phyloP scores from a whole-genome alignment of 495 filamentous ascomycete species.

The Penicillium herquei region DNA sequence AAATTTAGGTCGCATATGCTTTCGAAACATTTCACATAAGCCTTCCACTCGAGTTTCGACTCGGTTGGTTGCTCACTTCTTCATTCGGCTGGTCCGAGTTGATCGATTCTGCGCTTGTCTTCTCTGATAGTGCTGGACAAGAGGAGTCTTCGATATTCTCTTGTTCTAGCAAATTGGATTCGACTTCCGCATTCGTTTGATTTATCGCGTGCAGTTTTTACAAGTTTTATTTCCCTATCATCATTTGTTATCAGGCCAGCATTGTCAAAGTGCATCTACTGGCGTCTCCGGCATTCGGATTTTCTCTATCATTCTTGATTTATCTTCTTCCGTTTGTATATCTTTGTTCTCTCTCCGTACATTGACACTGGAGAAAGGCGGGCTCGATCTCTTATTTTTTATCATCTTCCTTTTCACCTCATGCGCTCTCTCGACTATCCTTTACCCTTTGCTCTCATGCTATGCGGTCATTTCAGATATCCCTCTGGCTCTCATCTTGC shows the following conservation, averaged over 20 bases:
- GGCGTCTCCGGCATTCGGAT: slow-evolving; percentile 13
- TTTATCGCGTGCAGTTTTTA: not conserved
- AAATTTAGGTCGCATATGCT: slow-evolving; percentile 28
- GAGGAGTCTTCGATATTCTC: not conserved
- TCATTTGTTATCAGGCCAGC: slow-evolving; percentile 9
- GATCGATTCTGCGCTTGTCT: not conserved
- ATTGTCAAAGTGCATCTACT: slow-evolving; percentile 21
- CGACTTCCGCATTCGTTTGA: not conserved
- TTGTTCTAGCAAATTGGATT: not conserved
- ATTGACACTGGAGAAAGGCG: slow-evolving; percentile 4
- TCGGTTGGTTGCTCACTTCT: not conserved
- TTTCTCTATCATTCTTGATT: slow-evolving; percentile 2
- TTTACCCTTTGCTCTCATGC: slow-evolving; percentile 10
- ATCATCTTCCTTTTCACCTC: slow-evolving; percentile 1
- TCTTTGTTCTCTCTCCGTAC: slow-evolving; percentile 6
- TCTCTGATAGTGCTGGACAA: not conserved
- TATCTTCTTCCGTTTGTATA: slow-evolving; percentile 4
- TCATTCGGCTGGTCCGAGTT: slow-evolving; percentile 24
- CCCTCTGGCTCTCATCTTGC: slow-evolving; percentile 20
- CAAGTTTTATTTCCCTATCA: slow-evolving; percentile 1
- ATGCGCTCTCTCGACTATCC: slow-evolving; percentile 1
- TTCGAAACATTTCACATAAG: not conserved
- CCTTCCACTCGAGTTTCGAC: not conserved
- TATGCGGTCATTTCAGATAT: slow-evolving; percentile 22
- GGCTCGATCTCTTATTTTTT: slow-evolving; percentile 3